Percentiles rank a stretch among this genome's conserved stretches.
Evolutionary conservation across 1,284 basidiomycete genomes (phyloP).

Genomic region (Fistulina hepatica): DNA sequence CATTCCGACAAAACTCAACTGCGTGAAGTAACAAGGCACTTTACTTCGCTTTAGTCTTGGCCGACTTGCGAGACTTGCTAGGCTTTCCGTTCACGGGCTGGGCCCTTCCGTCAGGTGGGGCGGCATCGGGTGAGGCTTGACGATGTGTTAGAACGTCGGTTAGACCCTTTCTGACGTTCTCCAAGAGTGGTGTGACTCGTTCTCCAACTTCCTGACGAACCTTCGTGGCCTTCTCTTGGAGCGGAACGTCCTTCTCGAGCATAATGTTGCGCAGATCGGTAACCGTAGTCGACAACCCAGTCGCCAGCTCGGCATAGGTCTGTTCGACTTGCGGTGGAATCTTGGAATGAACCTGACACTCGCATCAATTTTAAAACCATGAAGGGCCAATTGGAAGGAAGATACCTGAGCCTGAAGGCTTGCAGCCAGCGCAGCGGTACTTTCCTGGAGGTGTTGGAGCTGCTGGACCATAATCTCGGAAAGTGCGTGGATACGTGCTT

Average conservation of each 20-base stretch:
- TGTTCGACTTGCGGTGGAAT: constrained; percentile 30
- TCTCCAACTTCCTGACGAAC: constrained; percentile 48
- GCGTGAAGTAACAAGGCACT: too few relatives aligned
- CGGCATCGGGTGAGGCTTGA: too few relatives aligned
- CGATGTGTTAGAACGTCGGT: constrained; percentile 41
- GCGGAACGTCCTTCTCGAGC: constrained; percentile 39
- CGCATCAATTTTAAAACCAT: too few relatives aligned
- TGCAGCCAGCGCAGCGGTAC: constrained; percentile 42
- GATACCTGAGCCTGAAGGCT: constrained; percentile 44
- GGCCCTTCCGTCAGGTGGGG: too few relatives aligned
- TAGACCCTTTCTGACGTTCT: constrained; percentile 26
- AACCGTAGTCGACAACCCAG: constrained; percentile 36
- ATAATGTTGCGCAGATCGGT: constrained; percentile 42
- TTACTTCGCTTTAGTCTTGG: too few relatives aligned
- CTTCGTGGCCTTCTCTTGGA: constrained; percentile 47
- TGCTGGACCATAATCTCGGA: constrained; percentile 55
- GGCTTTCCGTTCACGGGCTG: too few relatives aligned
- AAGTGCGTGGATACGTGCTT: constrained; percentile 41
- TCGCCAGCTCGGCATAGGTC: constrained; percentile 27
- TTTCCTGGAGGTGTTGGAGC: constrained; percentile 52
- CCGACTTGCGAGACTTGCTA: too few relatives aligned
- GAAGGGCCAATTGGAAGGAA: constrained; percentile 25
- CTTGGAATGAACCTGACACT: constrained; percentile 25
- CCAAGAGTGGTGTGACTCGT: constrained; percentile 48
- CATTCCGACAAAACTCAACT: too few relatives aligned